A percentile compares a stretch with the other conserved stretches of the same genome.
Conservation (phyloP, 2,329 filamentous ascomycete species). For the Fusarium mangiferae region DNA sequence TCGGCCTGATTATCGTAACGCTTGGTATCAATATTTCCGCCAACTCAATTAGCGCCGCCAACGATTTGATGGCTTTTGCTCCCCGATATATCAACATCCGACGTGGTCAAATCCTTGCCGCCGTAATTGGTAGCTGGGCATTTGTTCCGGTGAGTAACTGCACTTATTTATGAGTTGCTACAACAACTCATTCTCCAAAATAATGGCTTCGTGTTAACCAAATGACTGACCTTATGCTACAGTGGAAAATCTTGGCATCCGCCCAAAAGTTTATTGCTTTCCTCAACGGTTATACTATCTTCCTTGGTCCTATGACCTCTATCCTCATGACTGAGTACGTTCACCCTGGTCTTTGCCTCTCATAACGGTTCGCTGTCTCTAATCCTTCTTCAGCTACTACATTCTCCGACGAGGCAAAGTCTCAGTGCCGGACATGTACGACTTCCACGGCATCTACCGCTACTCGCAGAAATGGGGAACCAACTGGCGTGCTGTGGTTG, state of each 20-base stretch:
- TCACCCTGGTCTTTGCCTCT: accelerated
- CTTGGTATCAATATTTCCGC: constrained; percentile 8
- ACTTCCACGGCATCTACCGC: constrained; percentile 6
- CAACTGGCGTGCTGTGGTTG: constrained; percentile 7
- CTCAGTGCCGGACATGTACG: background rate
- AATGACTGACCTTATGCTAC: background rate
- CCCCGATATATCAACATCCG: constrained; percentile 11
- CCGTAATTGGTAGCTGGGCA: background rate
- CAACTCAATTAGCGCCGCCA: constrained; percentile 13
- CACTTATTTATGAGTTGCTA: no score
- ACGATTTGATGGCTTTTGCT: constrained; percentile 11
- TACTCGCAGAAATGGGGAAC: constrained; percentile 7
- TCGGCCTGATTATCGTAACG: background rate
- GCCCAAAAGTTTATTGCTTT: constrained; percentile 3
- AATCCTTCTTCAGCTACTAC: background rate
- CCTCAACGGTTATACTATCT: constrained; percentile 1
- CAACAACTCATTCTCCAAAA: background rate
- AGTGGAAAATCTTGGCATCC: constrained; percentile 7
- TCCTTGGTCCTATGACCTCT: constrained; percentile 6
- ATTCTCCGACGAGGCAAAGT: constrained; percentile 1
- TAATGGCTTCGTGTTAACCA: accelerated
- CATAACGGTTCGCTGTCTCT: background rate
- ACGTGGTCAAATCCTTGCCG: constrained; percentile 5
- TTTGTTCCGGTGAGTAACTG: background rate
- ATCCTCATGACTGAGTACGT: constrained; percentile 6